A percentile compares a stretch with the other conserved stretches of the same genome.
These are phyloP conservation scores for Tolypocladium tundrense DNA, from an alignment of 2,329 filamentous ascomycete genomes.

Conservation along the genomic window DNA sequence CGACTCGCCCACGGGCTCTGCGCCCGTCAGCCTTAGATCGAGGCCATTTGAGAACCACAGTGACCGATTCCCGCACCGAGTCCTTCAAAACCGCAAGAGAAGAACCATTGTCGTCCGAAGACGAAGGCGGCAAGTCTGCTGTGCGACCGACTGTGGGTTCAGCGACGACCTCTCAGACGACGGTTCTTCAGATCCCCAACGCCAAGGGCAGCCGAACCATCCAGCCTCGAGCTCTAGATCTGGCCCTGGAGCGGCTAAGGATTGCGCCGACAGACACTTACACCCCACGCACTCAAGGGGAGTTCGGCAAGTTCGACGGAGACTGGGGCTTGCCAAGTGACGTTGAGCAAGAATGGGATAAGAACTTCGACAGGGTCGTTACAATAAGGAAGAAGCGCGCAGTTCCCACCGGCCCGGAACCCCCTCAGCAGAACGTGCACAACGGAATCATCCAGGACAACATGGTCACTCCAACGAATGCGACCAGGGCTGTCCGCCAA, in stretches of 20 bases:
- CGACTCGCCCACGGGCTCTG: constrained; percentile 30
- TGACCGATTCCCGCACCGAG: constrained; percentile 51
- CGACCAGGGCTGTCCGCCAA: constrained; percentile 37
- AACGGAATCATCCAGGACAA: constrained; percentile 34
- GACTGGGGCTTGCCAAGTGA: constrained; percentile 42
- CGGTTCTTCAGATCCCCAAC: constrained; percentile 28
- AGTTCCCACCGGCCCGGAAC: neutral
- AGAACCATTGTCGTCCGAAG: constrained; percentile 51
- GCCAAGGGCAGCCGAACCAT: constrained; percentile 6
- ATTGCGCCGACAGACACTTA: constrained; percentile 28
- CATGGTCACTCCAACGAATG: constrained; percentile 38
- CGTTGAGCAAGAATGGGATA: constrained; percentile 45
- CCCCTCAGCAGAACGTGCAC: neutral
- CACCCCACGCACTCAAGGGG: constrained; percentile 32
- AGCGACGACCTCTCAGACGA: constrained; percentile 31
- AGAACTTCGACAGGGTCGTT: constrained; percentile 42
- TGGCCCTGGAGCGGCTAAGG: constrained; percentile 31
- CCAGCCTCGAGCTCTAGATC: constrained; percentile 25
- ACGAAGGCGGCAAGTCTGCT: constrained; percentile 37
- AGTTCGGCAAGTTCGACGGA: constrained; percentile 48
- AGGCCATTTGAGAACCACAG: constrained; percentile 40
- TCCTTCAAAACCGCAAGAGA: constrained; percentile 66
- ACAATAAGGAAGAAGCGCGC: constrained; percentile 37
- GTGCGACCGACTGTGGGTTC: constrained; percentile 28
- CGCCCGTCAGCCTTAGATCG: constrained; percentile 40